Evolutionary conservation across 257 asterid species (phyloP).

Genomic region (Solanum bukasovii): DNA sequence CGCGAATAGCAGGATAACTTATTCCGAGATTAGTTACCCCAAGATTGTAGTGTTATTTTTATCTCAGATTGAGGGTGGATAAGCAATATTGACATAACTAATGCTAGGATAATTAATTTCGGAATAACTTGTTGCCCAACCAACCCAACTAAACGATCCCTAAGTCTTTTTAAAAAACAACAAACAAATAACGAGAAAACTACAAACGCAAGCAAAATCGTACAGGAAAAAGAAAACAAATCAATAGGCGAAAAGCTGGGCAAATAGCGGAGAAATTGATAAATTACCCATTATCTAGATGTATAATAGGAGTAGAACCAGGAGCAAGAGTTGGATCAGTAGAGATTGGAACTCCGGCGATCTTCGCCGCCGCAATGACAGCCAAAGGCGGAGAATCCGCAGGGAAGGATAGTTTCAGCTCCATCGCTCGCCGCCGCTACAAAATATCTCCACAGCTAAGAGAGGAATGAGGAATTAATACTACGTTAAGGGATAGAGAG

Average conservation of each 20-base stretch:
- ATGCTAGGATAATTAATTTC: no score
- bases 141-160: background rate
- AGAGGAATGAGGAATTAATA: background rate
- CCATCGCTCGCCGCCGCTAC: slow-evolving; percentile 21
- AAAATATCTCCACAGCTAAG: background rate
- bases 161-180: background rate
- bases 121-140: background rate
- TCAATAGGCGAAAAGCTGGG: no score
- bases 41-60: background rate
- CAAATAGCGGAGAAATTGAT: background rate
- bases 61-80: background rate
- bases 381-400: slow-evolving; percentile 66
- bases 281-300: slow-evolving; percentile 42
- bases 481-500: background rate
- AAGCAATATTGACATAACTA: background rate
- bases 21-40: background rate
- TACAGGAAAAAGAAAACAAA: background rate
- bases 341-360: slow-evolving; percentile 34
- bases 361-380: slow-evolving; percentile 66
- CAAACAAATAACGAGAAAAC: background rate
- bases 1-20: background rate
- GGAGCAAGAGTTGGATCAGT: slow-evolving; percentile 30
- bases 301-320: slow-evolving; percentile 49
- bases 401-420: slow-evolving; percentile 28
- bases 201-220: background rate